Base-by-base conservation (phyloP, 306 rosid genomes). In the Hippophae gyantsensis region DNA sequence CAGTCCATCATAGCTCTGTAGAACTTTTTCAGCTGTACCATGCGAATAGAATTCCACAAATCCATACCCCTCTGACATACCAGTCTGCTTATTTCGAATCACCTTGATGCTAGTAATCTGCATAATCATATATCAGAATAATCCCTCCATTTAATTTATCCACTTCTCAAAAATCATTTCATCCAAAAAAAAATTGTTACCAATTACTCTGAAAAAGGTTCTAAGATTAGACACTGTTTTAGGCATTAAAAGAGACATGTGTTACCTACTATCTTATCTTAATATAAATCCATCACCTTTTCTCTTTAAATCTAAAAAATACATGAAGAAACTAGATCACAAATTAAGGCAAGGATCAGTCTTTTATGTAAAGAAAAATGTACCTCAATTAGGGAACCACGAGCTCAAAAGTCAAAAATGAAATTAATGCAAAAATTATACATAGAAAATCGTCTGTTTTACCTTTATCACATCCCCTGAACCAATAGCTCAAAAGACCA, bases 1-100 rank as follows among this genome's bases (percentile, higher is more conserved):
- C 48, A 84, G 60, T 65, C 79, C 79, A 70, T 77, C 75, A 74
- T 80, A 90, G 64, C 49, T 84, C 78, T 73, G 94, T 43, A 90
- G 77, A 56, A 84, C 94, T 68, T 84, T 90, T 75, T 90, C 97
- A 49, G 95, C 95, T 59, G 85, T 75, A 32, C 78, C 76, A 56
- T 84, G 95, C 3, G 94, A 75, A 76, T 57, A 79, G 55, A 86
- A 86, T 65, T 90, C 97, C 62, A 90, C 95, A 63, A 90, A 90
- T 66, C 97, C 97, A 66, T 90, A 90, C 61, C 97, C 95, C 78
- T 90, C 97, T 13, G 97, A 84, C 60, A 82, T 64, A 57, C 87
- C 85, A 53, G 86, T 84, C 56, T 84, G 90, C 86, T 90, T 90
- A 72, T 90, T 90, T 63, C 97, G 90, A 70, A 90, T 90, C 61